Evolutionary conservation across 352 stramenopile genomes (phyloP), one percentile per base, ranked within the genome.

Genomic region (Phytopythium vexans): DNA sequence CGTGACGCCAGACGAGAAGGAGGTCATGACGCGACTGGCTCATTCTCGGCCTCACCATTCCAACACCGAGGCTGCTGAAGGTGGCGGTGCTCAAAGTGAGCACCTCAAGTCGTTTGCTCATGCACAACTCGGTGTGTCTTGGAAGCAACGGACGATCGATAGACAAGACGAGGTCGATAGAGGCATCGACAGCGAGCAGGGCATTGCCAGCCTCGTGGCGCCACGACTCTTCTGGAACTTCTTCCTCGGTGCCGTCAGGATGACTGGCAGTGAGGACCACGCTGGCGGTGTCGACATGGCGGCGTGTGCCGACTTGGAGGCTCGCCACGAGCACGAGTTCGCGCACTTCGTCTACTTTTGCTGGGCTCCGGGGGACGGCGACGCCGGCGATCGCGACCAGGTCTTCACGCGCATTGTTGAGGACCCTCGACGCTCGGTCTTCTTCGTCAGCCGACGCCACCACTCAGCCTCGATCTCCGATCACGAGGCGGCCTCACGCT

Each of bases 191-290:
- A 1, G 39, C 39, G 39, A 43, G 39, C 39, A 4, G 7, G 6
- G 5, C 5, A 43, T 7, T 8, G 47, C 37, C 4, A 46, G 58
- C 14, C 47, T 56, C 27, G 56, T 63, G 6, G 46, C 58, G 0
- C 60, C 56, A 0, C 70, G 72, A 6, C 49, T 88, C 2, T 86
- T 88, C 46, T 82, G 71, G 67, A 88, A 86, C 57, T 68, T 86
- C 10, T 77, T 73, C 49, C 7, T 88, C 11, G 60, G 49, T 27
- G 21, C 21, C 1, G 21, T 27, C 1, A 27, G 21, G 21, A 27
- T 27, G 21, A 2, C 21, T 27, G 21, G 21, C 21, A 27, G 21
- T 27, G 21, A 27, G 2, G 21, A 27, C 21, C 21, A 27, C 14
- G 66, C 70, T 37, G 53, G 52, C 8, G 45, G 45, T 39, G 62